Evolutionary conservation across 768 basidiomycete species (phyloP), one percentile per base, ranked within the genome.

Genomic region (Boletus subparvulus): DNA sequence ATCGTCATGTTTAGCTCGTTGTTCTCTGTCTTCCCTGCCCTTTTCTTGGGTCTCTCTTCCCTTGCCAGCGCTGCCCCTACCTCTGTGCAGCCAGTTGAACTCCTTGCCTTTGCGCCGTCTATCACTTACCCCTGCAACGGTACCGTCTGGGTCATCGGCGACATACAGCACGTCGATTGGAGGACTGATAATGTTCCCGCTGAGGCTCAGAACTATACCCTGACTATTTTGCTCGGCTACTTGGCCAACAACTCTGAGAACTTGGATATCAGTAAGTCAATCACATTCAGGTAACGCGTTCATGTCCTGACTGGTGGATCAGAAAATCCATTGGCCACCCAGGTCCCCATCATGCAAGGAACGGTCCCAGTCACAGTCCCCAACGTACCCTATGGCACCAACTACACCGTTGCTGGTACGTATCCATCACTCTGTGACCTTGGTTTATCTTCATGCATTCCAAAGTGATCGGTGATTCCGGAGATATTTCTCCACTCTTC

Each of bases 321-420:
- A 90, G 88, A 75, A 1, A 44, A 78, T 35, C 87, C 87, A 14
- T 77, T 91, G 54, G 87, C 84, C 3, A 43, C 76, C 19, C 71
- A 74, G 26, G 82, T 90, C 70, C 75, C 78, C 35, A 74, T 90
- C 47, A 73, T 69, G 16, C 69, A 71, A 17, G 87, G 86, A 21
- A 61, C 69, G 17, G 80, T 81, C 10, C 33, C 74, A 14, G 63
- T 90, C 53, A 77, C 69, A 0, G 83, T 90, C 21, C 88, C 88
- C 0, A 78, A 85, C 6, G 42, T 66, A 4, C 30, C 56, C 3
- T 64, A 73, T 10, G 65, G 78, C 35, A 58, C 71, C 40, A 74
- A 83, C 68, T 90, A 87, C 61, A 78, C 84, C 52, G 71, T 90
- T 65, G 85, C 81, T 56, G 64, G 88, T 88, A 65, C 76, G 87